Conservation (phyloP, 768 basidiomycete genomes). For the Lyophyllum shimeji region DNA sequence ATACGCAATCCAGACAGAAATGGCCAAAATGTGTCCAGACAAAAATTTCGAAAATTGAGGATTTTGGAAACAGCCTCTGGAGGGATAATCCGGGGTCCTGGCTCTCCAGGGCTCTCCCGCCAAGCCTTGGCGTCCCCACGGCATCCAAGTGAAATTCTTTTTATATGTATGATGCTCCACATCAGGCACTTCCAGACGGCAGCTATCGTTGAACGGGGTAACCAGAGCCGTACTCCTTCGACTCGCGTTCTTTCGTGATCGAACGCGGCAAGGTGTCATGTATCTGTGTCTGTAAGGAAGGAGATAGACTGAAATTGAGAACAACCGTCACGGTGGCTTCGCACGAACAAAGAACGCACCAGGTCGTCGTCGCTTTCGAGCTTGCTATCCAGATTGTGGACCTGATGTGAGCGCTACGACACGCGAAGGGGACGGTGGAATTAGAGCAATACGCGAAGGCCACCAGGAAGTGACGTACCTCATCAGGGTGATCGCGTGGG, state of each 20-base stretch:
- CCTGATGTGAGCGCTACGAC: not conserved
- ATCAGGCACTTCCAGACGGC: too few species aligned
- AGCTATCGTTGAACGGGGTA: not conserved
- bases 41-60: too few species aligned
- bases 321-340: not conserved
- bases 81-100: too few species aligned
- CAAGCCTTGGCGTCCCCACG: too few species aligned
- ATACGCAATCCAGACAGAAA: too few species aligned
- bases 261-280: not conserved
- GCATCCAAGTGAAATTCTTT: too few species aligned
- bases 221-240: not conserved
- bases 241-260: not conserved
- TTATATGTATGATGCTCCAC: too few species aligned
- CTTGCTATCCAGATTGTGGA: not conserved
- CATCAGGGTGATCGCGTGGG: slow-evolving; percentile 11
- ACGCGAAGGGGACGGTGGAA: not conserved
- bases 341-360: not conserved
- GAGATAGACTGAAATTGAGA: not conserved
- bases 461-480: not conserved
- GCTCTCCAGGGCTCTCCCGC: too few species aligned
- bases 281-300: not conserved
- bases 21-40: too few species aligned
- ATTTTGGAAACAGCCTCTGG: too few species aligned
- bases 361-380: not conserved
- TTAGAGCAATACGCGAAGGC: not conserved